Evolutionary conservation across 768 basidiomycete species (phyloP).

Genomic region (Leucosporidium yakuticum): DNA sequence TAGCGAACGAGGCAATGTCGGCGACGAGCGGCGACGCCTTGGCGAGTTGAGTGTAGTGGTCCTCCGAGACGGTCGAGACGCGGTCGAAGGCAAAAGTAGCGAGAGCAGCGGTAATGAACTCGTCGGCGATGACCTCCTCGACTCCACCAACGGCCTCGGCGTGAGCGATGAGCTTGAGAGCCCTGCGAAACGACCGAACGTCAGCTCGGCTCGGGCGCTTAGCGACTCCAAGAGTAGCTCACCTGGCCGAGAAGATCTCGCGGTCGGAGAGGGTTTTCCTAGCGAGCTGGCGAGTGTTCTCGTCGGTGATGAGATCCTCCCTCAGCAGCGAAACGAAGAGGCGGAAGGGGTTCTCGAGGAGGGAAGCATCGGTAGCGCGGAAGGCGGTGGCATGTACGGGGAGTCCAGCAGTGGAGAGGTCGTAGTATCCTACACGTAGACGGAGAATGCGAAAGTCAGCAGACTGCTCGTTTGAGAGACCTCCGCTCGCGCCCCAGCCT

Average conservation of each 20-base stretch:
- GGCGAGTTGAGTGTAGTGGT: slow-evolving; percentile 35
- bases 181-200: no score
- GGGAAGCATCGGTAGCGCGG: slow-evolving; percentile 33
- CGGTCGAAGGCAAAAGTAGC: slow-evolving; percentile 41
- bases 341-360: slow-evolving; percentile 40
- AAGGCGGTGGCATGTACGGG: slow-evolving; percentile 43
- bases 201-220: no score
- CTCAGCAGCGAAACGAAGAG: slow-evolving; percentile 41
- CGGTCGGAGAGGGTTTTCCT: slow-evolving; percentile 28
- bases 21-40: slow-evolving; percentile 37
- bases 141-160: slow-evolving; percentile 38
- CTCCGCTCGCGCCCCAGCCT: not conserved
- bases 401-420: slow-evolving; percentile 39
- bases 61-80: slow-evolving; percentile 29
- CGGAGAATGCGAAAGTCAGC: no score
- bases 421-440: slow-evolving; percentile 35
- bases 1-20: slow-evolving; percentile 40
- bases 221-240: not conserved
- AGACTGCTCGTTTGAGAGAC: not conserved
- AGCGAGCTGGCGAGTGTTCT: slow-evolving; percentile 30
- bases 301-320: slow-evolving; percentile 37
- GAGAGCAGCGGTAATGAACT: slow-evolving; percentile 35
- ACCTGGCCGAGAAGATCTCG: slow-evolving; percentile 36
- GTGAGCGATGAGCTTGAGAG: slow-evolving; percentile 22
- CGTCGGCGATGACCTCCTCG: slow-evolving; percentile 15